These are phyloP conservation scores for Blastobotrys indianensis DNA, from an alignment of 1,139 yeast species.

Conservation along the genomic window DNA sequence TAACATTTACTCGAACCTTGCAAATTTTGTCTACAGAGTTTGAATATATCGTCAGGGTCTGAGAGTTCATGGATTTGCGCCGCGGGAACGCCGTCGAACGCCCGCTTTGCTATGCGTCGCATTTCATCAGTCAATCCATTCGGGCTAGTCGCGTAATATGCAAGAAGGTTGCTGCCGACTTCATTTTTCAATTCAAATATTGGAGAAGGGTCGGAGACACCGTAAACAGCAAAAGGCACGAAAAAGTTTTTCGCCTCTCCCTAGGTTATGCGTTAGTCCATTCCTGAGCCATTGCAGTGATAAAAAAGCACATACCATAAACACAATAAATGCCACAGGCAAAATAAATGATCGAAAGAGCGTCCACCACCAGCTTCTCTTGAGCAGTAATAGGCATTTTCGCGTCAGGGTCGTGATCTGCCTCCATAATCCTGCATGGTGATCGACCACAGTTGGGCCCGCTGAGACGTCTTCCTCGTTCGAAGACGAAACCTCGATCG, in stretches of 20 bases:
- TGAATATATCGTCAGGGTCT: conserved; percentile 24
- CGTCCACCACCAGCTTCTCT: conserved; percentile 31
- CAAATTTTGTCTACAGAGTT: conserved; percentile 30
- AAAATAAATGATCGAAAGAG: conserved; percentile 29
- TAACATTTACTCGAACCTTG: conserved; percentile 32
- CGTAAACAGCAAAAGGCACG: conserved; percentile 30
- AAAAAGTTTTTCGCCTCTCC: conserved; percentile 31
- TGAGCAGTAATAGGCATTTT: conserved; percentile 26
- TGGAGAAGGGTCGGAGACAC: conserved; percentile 28
- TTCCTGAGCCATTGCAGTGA: neutral
- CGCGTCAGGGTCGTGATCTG: conserved; percentile 22
- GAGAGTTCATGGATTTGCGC: conserved; percentile 25
- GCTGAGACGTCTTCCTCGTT: too few relatives aligned
- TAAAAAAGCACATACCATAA: conserved; percentile 27
- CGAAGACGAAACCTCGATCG: too few relatives aligned
- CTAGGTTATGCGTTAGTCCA: conserved; percentile 15
- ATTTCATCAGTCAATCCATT: conserved; percentile 26
- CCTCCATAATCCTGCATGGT: too few relatives aligned
- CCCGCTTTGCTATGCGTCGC: conserved; percentile 26
- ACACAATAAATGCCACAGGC: conserved; percentile 31
- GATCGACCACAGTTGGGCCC: too few relatives aligned
- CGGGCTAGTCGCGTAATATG: conserved; percentile 26
- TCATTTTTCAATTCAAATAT: conserved; percentile 23
- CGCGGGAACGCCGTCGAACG: conserved; percentile 28
- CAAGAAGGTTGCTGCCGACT: conserved; percentile 26